phyloP scores from a whole-genome alignment of 805 yeast genomes.

The Jamesozyma spencerorum region DNA sequence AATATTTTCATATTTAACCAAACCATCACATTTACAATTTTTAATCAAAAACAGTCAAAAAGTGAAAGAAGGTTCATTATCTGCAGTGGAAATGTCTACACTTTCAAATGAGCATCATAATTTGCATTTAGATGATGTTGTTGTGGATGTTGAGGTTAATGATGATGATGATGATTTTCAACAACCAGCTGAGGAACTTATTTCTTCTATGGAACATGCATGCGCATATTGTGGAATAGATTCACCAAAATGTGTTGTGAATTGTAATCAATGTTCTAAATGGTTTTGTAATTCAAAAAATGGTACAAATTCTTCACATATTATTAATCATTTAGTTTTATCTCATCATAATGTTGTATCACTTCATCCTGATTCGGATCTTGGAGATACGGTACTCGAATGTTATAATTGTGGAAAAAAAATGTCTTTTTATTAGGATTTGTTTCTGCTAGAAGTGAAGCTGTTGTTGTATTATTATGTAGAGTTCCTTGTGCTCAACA shows the following conservation, averaged over 20 bases:
- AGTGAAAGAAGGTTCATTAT: too few relatives aligned
- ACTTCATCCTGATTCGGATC: conserved; percentile 68
- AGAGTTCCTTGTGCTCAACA: conserved; percentile 79
- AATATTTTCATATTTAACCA: too few relatives aligned
- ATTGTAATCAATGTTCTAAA: conserved; percentile 65
- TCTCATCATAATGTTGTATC: conserved; percentile 68
- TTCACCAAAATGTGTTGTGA: conserved; percentile 54
- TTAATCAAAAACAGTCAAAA: too few relatives aligned
- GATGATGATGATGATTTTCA: conserved; percentile 1
- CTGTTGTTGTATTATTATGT: conserved; percentile 79
- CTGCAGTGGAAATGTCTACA: neutral
- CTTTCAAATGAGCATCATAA: neutral
- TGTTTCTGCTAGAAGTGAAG: conserved; percentile 77
- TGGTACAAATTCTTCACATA: conserved; percentile 59
- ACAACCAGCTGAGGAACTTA: neutral
- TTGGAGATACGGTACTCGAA: conserved; percentile 81
- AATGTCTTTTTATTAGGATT: conserved; percentile 78
- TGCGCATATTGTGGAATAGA: conserved; percentile 71
- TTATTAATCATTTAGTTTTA: conserved; percentile 74
- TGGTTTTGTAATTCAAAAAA: conserved; percentile 85
- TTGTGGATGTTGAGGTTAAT: conserved; percentile 3
- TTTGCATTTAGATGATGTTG: neutral
- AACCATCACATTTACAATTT: too few relatives aligned
- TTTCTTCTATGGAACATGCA: conserved; percentile 12
- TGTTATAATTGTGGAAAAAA: conserved; percentile 82